Base-by-base conservation (phyloP, 2,329 filamentous ascomycete genomes). In the Xylaria sp. region DNA sequence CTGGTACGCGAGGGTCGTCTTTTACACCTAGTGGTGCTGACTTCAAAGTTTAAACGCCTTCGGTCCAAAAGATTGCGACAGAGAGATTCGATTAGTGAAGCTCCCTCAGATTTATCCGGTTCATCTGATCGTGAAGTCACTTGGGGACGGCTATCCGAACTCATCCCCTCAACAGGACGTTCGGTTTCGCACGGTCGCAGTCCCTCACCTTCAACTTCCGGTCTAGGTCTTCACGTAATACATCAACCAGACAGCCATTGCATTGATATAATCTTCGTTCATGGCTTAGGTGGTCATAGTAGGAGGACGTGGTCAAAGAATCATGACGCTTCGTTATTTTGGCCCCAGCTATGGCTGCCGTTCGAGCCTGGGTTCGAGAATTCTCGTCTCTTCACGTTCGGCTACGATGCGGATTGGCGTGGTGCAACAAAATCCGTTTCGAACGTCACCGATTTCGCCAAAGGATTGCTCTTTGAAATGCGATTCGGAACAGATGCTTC, bases 261-360 rank as follows among this genome's bases (percentile, higher is more conserved):
- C 34, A 2, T 46, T 25, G 55, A 69, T 12, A 52, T 62, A 41
- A 34, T 69, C 31, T 69, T 64, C 39, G 20, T 67, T 18, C 65
- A 67, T 63, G 65, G 65, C 34, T 20, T 67, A 5, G 65, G 65
- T 7, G 65, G 58, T 2, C 46, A 54, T 23, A 67, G 59, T 46
- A 52, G n/a, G 10, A 34, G n/a, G 12, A 63, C 65, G n/a, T 63
- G 65, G 65, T 63, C 57, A 9, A 62, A 67, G 48, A 56, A 67
- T 23, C 20, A 57, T 37, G 50, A 67, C 34, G 25, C 50, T 8
- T 46, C 46, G 23, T 31, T 63, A 6, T 67, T 66, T 23, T 67
- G 65, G 65, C 65, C 65, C 12, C 25, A 37, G 28, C 13, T 63
- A 48, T 67, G 58, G 58, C 48, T 66, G 4, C 64, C 64, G 3